These are phyloP conservation scores for Lichtheimia ornata DNA, from an alignment of 371 early-diverging fungal species.

Conservation along the genomic window DNA sequence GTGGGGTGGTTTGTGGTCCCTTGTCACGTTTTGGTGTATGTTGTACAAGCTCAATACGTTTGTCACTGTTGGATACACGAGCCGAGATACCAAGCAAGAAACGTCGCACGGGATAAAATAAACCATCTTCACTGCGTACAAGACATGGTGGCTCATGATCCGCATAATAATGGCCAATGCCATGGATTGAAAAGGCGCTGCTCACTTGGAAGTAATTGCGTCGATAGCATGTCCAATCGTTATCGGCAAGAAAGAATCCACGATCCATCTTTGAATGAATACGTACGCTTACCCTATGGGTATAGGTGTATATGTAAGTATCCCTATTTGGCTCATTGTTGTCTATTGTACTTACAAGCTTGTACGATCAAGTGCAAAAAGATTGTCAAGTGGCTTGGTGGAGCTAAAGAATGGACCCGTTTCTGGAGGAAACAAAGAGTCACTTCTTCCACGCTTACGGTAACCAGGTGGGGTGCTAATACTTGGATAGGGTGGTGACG, in stretches of 20 bases:
- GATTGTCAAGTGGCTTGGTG: slow-evolving; percentile 62
- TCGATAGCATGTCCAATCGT: slow-evolving; percentile 94
- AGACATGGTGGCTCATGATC: slow-evolving; percentile 58
- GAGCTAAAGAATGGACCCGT: slow-evolving; percentile 66
- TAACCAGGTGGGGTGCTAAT: neutral
- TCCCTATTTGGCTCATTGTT: neutral
- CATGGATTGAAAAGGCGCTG: slow-evolving; percentile 68
- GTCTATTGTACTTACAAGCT: slow-evolving; percentile 44
- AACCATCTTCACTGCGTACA: slow-evolving; percentile 49
- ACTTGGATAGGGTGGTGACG: slow-evolving; percentile 8
- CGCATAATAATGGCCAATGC: slow-evolving; percentile 42
- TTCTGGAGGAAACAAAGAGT: slow-evolving; percentile 36
- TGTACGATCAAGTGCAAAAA: slow-evolving; percentile 63
- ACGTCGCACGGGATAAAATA: slow-evolving; percentile 42
- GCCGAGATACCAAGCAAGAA: slow-evolving; percentile 79
- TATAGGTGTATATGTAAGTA: slow-evolving; percentile 3
- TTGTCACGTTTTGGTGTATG: slow-evolving; percentile 95
- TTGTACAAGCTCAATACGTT: slow-evolving; percentile 82
- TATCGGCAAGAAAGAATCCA: slow-evolving; percentile 80
- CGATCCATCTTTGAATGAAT: slow-evolving; percentile 70
- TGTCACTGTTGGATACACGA: slow-evolving; percentile 72
- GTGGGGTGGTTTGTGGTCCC: slow-evolving; percentile 82
- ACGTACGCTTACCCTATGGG: slow-evolving; percentile 32
- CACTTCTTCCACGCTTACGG: slow-evolving; percentile 20
- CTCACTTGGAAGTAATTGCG: slow-evolving; percentile 94